phyloP scores from a whole-genome alignment of 75 land plant species.

The Larix kaempferi region DNA sequence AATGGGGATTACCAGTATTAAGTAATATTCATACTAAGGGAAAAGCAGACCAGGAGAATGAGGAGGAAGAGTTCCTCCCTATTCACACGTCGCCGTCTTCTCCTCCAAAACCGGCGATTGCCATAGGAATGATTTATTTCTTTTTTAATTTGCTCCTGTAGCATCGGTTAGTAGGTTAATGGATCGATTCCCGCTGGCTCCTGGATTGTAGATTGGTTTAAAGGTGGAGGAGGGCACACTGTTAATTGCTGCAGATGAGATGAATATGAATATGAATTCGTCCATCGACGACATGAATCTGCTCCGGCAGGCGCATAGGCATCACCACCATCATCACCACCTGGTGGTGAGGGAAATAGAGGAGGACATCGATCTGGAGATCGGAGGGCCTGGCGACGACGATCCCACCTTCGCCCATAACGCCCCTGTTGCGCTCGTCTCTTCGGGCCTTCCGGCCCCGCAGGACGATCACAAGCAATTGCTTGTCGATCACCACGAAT shows the following conservation, averaged over 20 bases:
- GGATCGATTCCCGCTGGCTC: no score
- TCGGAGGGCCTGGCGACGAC: constrained; percentile 91
- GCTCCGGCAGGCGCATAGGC: constrained; percentile 67
- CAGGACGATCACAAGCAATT: constrained; percentile 60
- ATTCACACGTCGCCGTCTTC: no score
- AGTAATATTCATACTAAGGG: no score
- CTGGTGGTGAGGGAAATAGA: constrained; percentile 72
- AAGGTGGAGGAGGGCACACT: constrained; percentile 13
- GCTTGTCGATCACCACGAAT: constrained; percentile 36
- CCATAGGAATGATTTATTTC: no score
- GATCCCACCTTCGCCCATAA: constrained; percentile 63
- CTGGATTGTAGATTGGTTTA: no score
- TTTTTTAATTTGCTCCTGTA: no score
- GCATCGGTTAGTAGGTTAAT: no score
- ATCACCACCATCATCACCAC: constrained; percentile 22
- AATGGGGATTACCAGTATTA: no score
- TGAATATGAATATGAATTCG: constrained; percentile 54
- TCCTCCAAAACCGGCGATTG: no score
- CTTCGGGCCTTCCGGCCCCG: constrained; percentile 26
- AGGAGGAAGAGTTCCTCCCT: no score
- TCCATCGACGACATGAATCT: constrained; percentile 78
- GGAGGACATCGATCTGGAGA: constrained; percentile 94
- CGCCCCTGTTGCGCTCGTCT: constrained; percentile 26
- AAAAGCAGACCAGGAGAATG: no score
- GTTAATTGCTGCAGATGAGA: constrained; percentile 3